phyloP scores from a whole-genome alignment of 257 asterid genomes.

The Handroanthus guayacan region DNA sequence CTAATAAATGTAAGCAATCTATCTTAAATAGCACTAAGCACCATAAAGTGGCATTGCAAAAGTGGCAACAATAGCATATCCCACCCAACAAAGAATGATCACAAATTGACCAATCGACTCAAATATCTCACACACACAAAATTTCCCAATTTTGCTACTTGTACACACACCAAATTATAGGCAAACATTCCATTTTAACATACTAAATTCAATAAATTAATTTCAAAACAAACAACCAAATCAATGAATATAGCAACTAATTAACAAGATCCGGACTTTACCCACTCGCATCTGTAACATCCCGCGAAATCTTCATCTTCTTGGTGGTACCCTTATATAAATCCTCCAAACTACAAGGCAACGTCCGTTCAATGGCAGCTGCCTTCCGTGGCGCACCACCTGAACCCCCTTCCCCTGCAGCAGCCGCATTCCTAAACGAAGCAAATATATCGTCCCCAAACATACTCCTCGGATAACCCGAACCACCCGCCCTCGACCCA shows the following conservation, averaged over 20 bases:
- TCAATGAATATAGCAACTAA: not conserved
- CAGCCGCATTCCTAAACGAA: constrained; percentile 47
- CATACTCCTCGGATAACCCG: constrained; percentile 50
- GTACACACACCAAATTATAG: constrained; percentile 5
- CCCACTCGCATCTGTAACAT: constrained; percentile 62
- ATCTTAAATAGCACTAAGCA: constrained; percentile 21
- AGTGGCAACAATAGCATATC: not conserved
- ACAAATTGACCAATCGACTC: constrained; percentile 26
- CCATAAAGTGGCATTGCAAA: constrained; percentile 16
- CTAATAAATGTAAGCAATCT: not conserved
- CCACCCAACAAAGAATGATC: not conserved
- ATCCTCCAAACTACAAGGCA: constrained; percentile 66
- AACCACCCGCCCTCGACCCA: constrained; percentile 44
- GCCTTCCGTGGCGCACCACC: constrained; percentile 45
- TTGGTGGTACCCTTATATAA: constrained; percentile 61
- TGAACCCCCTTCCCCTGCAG: constrained; percentile 51
- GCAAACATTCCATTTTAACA: constrained; percentile 3
- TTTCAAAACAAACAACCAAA: constrained; percentile 14
- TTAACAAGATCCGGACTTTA: constrained; percentile 37
- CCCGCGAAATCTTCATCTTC: constrained; percentile 75
- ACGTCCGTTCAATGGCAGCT: constrained; percentile 48
- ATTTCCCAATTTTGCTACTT: constrained; percentile 3
- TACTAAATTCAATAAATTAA: constrained; percentile 1
- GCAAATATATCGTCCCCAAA: constrained; percentile 56
- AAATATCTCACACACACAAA: constrained; percentile 16